phyloP scores from a whole-genome alignment of 805 yeast species.

The Candida quercuum region DNA sequence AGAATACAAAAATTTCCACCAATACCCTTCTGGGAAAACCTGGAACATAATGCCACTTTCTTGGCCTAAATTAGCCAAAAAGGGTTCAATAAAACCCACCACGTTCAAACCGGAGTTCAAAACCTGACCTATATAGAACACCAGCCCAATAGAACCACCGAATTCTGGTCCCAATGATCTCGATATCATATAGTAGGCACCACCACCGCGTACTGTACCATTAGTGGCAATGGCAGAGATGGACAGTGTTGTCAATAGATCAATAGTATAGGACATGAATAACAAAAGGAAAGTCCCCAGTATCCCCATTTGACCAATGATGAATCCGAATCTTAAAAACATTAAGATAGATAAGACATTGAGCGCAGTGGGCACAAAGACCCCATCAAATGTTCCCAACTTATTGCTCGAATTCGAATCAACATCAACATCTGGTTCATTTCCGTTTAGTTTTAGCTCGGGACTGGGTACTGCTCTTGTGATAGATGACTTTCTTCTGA shows the following conservation, averaged over 20 bases:
- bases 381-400: slow-evolving; percentile 81
- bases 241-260: slow-evolving; percentile 80
- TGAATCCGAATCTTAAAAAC: slow-evolving; percentile 94
- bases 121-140: slow-evolving; percentile 92
- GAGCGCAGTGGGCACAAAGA: slow-evolving; percentile 87
- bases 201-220: slow-evolving; percentile 97
- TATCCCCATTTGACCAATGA: slow-evolving; percentile 91
- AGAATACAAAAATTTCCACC: slow-evolving; percentile 68
- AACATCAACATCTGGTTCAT: slow-evolving; percentile 19
- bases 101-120: slow-evolving; percentile 89
- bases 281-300: slow-evolving; percentile 68
- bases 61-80: slow-evolving; percentile 71
- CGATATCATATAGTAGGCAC: slow-evolving; percentile 96
- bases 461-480: not conserved
- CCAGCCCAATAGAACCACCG: slow-evolving; percentile 96
- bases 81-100: slow-evolving; percentile 91
- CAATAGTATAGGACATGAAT: slow-evolving; percentile 69
- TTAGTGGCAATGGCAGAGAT: slow-evolving; percentile 95
- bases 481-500: slow-evolving; percentile 20
- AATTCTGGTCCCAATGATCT: slow-evolving; percentile 95
- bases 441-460: not conserved
- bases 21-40: slow-evolving; percentile 63
- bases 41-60: slow-evolving; percentile 48
- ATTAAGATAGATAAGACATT: slow-evolving; percentile 91
- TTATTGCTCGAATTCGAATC: slow-evolving; percentile 38